A percentile compares a stretch with the other conserved stretches of the same genome.
These are phyloP conservation scores for Phoma sp. DNA, from an alignment of 2,329 filamentous ascomycete species.

Conservation along the genomic window DNA sequence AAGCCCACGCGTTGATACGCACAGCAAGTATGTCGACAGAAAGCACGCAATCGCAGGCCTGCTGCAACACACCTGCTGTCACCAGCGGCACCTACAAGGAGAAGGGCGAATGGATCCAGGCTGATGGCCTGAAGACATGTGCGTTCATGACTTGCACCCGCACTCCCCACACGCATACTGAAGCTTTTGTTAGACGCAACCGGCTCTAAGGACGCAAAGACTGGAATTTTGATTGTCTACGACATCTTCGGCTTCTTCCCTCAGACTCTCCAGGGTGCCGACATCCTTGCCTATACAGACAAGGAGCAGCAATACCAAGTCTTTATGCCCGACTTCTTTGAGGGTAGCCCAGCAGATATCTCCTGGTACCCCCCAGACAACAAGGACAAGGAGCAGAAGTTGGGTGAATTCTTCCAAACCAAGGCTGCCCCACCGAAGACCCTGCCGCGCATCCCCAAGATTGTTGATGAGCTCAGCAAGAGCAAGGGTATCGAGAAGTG, in stretches of 20 bases:
- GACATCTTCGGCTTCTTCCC: slow-evolving; percentile 70
- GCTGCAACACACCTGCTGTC: slow-evolving; percentile 58
- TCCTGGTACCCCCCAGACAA: slow-evolving; percentile 66
- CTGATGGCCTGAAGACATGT: slow-evolving; percentile 69
- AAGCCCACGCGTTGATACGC: slow-evolving; percentile 1
- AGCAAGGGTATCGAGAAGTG: slow-evolving; percentile 59
- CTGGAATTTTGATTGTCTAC: slow-evolving; percentile 64
- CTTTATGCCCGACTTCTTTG: slow-evolving; percentile 92
- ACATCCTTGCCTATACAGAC: slow-evolving; percentile 66
- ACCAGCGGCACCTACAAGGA: slow-evolving; percentile 58
- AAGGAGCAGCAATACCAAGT: slow-evolving; percentile 78
- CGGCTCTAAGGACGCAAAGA: slow-evolving; percentile 61
- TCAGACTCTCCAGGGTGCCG: slow-evolving; percentile 67
- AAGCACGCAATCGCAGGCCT: slow-evolving; percentile 46
- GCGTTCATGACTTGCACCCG: slow-evolving; percentile 20
- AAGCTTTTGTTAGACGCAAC: slow-evolving; percentile 55
- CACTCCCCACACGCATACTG: not conserved
- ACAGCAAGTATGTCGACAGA: slow-evolving; percentile 41
- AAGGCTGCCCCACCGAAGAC: slow-evolving; percentile 64
- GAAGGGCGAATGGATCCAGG: slow-evolving; percentile 64
- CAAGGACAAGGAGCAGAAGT: slow-evolving; percentile 65
- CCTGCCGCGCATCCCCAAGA: slow-evolving; percentile 60
- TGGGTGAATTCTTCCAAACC: slow-evolving; percentile 64
- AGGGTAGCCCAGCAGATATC: slow-evolving; percentile 71
- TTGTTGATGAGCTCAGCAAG: slow-evolving; percentile 60